Evolutionary conservation across 257 asterid genomes (phyloP).

Genomic region (Penstemon eatonii): DNA sequence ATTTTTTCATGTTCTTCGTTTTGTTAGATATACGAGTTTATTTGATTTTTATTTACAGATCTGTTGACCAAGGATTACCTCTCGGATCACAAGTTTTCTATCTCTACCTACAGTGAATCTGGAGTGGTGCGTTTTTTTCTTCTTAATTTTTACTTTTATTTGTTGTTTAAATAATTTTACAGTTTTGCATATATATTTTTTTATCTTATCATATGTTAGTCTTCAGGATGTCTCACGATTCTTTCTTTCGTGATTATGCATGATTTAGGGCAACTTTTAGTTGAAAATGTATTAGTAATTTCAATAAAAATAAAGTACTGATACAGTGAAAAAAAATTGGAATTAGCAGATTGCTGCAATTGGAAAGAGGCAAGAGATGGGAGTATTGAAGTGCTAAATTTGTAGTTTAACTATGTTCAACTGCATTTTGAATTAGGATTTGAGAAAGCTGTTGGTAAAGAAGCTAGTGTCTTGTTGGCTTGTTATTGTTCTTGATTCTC

Average conservation of each 20-base stretch:
- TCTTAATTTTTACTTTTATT: neutral
- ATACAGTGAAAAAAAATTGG: neutral
- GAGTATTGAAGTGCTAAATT: neutral
- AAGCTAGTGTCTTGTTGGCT: neutral
- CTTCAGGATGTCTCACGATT: too few relatives aligned
- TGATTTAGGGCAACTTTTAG: neutral
- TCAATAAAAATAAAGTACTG: neutral
- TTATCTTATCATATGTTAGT: too few relatives aligned
- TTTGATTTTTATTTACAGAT: slow-evolving; percentile 47
- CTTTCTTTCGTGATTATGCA: too few relatives aligned
- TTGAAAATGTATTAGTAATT: neutral
- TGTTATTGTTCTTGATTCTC: neutral
- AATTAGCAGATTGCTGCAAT: slow-evolving; percentile 2
- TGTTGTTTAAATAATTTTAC: neutral
- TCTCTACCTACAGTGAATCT: slow-evolving; percentile 69
- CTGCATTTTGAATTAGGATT: slow-evolving; percentile 14
- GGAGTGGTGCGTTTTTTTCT: slow-evolving; percentile 67
- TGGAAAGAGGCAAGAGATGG: neutral
- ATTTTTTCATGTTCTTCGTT: neutral
- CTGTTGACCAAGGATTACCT: slow-evolving; percentile 84
- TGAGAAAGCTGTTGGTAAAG: neutral
- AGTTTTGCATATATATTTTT: neutral
- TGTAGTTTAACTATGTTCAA: neutral
- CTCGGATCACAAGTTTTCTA: slow-evolving; percentile 84
- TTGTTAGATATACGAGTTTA: neutral